Percentiles rank a stretch among this genome's conserved stretches.
Evolutionary conservation across 208 protist species (phyloP).

Genomic region (Zelonia costaricensis): DNA sequence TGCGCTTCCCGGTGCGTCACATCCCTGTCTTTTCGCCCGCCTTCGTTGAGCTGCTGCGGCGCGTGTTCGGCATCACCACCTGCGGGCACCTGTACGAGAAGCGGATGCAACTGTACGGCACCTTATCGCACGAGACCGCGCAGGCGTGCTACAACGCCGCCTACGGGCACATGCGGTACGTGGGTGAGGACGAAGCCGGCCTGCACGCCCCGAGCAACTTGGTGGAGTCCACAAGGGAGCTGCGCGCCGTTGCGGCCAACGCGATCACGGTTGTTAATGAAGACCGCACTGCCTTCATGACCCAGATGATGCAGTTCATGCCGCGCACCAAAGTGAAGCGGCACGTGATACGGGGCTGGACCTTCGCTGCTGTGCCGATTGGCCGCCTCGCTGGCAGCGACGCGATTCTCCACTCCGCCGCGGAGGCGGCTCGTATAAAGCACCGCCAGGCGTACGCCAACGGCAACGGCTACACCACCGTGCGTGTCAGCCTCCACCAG

Average conservation of each 20-base stretch:
- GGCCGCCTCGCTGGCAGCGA: conserved; percentile 64
- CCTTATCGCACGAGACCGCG: conserved; percentile 48
- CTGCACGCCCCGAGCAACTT: conserved; percentile 37
- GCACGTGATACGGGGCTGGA: no score
- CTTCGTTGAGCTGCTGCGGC: conserved; percentile 52
- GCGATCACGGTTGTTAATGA: conserved; percentile 37
- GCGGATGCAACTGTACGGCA: conserved; percentile 47
- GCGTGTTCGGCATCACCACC: conserved; percentile 59
- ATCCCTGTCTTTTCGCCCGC: conserved; percentile 60
- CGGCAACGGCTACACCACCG: not conserved
- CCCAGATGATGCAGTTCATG: not conserved
- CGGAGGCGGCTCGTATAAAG: no score
- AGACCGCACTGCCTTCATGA: conserved; percentile 11
- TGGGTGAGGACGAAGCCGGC: conserved; percentile 34
- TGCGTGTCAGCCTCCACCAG: no score
- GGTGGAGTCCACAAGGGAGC: not conserved
- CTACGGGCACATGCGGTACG: conserved; percentile 56
- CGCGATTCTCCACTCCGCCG: conserved; percentile 57
- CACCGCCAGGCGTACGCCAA: not conserved
- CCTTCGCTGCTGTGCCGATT: no score
- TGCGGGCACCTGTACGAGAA: conserved; percentile 48
- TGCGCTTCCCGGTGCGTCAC: conserved; percentile 38
- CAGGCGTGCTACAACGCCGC: conserved; percentile 38
- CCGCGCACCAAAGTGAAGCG: no score
- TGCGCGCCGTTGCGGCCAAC: conserved; percentile 39